Conservation (phyloP, 208 protist species). For the Spongospora subterranea region DNA sequence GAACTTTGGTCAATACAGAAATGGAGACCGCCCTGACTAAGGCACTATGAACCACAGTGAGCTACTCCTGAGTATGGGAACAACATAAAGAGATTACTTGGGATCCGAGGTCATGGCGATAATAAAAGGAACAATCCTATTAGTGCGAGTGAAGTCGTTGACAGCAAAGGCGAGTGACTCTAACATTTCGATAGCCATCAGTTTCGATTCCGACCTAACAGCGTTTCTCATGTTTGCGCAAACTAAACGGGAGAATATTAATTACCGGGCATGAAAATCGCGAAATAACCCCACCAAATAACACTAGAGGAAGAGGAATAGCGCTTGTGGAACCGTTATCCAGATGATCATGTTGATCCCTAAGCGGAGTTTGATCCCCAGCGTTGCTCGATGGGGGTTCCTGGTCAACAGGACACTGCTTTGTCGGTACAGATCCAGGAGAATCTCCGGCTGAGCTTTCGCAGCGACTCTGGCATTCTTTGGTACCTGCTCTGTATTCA, state of each 20-base stretch:
- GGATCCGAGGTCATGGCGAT: background rate
- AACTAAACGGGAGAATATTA: background rate
- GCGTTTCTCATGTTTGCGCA: background rate
- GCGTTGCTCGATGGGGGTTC: no score
- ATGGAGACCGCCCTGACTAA: background rate
- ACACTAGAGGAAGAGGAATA: background rate
- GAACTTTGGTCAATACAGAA: background rate
- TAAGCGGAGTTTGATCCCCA: no score
- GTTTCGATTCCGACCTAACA: background rate
- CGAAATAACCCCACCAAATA: no score
- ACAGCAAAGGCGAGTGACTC: background rate
- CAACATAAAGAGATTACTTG: background rate
- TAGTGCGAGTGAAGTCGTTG: background rate
- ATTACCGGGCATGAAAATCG: no score
- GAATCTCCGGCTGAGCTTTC: no score
- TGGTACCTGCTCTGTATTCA: no score
- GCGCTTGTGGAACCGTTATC: background rate
- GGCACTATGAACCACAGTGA: background rate
- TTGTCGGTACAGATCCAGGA: no score
- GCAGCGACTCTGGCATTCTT: no score
- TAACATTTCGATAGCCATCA: constrained; percentile 25
- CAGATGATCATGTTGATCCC: no score
- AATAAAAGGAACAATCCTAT: background rate
- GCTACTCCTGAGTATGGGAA: background rate
- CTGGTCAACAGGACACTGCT: no score